phyloP scores from a whole-genome alignment of 345 rosid genomes.

The Citrus medica region DNA sequence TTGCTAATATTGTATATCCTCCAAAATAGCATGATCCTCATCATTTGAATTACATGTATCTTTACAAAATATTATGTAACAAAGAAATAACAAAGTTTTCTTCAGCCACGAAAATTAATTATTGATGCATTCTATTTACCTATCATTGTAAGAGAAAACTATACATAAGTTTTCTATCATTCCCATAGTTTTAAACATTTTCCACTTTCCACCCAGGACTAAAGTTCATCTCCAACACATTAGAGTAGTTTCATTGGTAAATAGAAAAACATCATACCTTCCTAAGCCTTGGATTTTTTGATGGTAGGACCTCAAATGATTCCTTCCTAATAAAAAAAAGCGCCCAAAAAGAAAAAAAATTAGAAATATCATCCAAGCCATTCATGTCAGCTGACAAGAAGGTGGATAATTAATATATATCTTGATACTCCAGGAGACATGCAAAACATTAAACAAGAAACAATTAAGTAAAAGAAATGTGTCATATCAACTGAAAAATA shows the following conservation, averaged over 20 bases:
- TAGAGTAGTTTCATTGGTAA: neutral
- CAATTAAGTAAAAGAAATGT: neutral
- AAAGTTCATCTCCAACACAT: neutral
- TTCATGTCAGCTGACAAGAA: neutral
- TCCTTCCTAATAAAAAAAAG: conserved; percentile 35
- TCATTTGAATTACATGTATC: neutral
- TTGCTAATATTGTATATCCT: neutral
- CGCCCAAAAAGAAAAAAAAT: neutral
- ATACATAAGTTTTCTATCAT: neutral
- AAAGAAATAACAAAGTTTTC: neutral
- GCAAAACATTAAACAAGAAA: neutral
- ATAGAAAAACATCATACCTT: conserved; percentile 38
- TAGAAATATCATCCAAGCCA: neutral
- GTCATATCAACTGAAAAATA: neutral
- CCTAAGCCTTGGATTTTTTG: conserved; percentile 29
- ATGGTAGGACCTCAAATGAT: conserved; percentile 20
- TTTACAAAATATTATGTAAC: neutral
- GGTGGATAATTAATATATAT: neutral
- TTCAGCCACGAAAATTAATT: neutral
- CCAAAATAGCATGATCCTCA: neutral
- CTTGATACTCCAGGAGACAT: conserved; percentile 10
- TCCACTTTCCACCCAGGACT: neutral
- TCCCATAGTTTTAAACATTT: neutral
- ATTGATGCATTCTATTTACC: neutral
- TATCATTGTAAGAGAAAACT: neutral